Percentiles rank a stretch among this genome's conserved stretches.
Conservation (phyloP, 495 filamentous ascomycete genomes). For the Saxophila tyrrhenica region DNA sequence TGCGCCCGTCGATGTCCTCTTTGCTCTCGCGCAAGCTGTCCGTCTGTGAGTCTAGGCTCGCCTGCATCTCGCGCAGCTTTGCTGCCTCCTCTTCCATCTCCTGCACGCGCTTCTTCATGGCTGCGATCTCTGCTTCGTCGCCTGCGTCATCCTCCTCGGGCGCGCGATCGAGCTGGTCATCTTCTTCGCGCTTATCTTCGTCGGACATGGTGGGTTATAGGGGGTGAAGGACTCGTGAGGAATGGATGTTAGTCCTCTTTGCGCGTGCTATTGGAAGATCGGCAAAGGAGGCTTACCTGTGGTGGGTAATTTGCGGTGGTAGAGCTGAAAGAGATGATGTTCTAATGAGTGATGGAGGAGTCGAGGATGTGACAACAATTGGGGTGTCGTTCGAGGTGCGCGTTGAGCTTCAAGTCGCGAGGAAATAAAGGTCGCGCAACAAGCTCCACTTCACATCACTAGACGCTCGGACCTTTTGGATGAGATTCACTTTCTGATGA, state of each 20-base stretch:
- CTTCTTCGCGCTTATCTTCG: constrained; percentile 41
- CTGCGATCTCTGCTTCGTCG: constrained; percentile 70
- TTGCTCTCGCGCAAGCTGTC: constrained; percentile 80
- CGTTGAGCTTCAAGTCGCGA: background rate
- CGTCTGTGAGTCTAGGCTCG: constrained; percentile 69
- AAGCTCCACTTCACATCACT: no score
- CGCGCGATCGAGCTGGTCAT: constrained; percentile 22
- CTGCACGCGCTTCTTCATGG: constrained; percentile 94
- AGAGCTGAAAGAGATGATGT: no score
- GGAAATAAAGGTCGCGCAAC: background rate
- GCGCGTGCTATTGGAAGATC: no score
- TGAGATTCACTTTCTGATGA: no score
- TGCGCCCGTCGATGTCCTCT: constrained; percentile 89
- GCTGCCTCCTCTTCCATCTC: constrained; percentile 99
- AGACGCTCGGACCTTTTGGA: background rate
- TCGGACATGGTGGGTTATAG: background rate
- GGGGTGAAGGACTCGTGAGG: background rate
- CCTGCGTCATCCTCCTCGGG: constrained; percentile 27
- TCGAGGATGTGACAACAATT: no score
- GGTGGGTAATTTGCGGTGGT: no score
- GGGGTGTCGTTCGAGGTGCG: no score
- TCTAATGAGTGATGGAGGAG: no score
- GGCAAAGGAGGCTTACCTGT: no score
- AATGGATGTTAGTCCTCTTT: no score
- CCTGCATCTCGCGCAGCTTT: constrained; percentile 95